Evolutionary conservation across 139 green algal species (phyloP).

Genomic region (Tetraselmis chui): DNA sequence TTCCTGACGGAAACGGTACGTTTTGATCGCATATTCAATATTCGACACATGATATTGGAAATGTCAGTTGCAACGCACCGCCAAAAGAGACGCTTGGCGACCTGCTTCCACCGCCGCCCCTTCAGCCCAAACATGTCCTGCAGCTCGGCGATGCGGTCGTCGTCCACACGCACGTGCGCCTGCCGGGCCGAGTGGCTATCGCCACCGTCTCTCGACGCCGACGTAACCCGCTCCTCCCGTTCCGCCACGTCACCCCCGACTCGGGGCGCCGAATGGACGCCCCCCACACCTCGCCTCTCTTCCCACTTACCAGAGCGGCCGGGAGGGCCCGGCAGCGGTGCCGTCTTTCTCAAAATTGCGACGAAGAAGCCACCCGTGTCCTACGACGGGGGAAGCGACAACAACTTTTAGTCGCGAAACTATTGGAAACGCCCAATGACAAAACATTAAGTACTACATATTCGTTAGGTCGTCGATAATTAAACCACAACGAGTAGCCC

Average conservation of each 20-base stretch:
- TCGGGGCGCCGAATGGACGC: background rate
- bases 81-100: background rate
- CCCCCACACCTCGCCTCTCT: background rate
- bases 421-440: too few relatives aligned
- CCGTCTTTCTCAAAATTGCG: constrained; percentile 9
- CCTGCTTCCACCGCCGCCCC: background rate
- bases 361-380: constrained; percentile 21
- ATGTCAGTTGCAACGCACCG: too few relatives aligned
- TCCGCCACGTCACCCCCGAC: background rate
- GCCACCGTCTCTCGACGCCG: too few relatives aligned
- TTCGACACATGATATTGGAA: too few relatives aligned
- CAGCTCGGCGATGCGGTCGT: background rate
- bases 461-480: too few relatives aligned
- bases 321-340: background rate
- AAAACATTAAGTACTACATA: too few relatives aligned
- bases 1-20: too few relatives aligned
- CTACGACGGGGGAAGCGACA: too few relatives aligned
- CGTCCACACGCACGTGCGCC: background rate
- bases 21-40: too few relatives aligned
- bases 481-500: too few relatives aligned
- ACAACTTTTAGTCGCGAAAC: too few relatives aligned
- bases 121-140: background rate
- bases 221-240: too few relatives aligned
- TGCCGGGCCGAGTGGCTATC: background rate
- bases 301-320: background rate